Evolutionary conservation across 2,329 filamentous ascomycete genomes (phyloP).

Genomic region (Cladosporium sphaerospermum): DNA sequence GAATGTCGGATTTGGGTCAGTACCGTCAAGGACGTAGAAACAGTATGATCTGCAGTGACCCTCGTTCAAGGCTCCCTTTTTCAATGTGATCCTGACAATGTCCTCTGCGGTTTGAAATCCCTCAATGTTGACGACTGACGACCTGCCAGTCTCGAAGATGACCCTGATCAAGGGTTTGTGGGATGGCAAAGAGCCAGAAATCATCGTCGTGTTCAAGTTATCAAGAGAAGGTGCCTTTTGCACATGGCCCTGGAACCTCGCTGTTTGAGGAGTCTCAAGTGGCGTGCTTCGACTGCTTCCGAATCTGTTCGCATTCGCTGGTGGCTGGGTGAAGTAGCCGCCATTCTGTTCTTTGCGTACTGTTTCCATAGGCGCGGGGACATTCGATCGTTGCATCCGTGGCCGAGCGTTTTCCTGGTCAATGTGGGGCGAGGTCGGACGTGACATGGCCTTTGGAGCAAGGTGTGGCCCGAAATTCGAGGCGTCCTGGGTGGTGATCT

Average conservation of each 20-base stretch:
- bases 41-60: conserved; percentile 93
- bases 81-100: conserved; percentile 80
- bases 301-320: conserved; percentile 42
- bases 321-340: conserved; percentile 45
- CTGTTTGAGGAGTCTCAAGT: conserved; percentile 56
- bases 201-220: conserved; percentile 58
- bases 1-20: conserved; percentile 73
- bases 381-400: conserved; percentile 41
- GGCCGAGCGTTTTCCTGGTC: conserved; percentile 52
- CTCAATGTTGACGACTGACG: conserved; percentile 88
- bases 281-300: conserved; percentile 45
- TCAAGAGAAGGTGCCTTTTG: conserved; percentile 80
- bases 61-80: conserved; percentile 81
- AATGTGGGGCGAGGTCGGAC: conserved; percentile 64
- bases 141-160: conserved; percentile 84
- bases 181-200: conserved; percentile 64
- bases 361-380: conserved; percentile 50
- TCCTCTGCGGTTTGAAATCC: conserved; percentile 89
- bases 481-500: conserved; percentile 30
- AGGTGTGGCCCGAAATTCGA: conserved; percentile 35
- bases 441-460: conserved; percentile 52
- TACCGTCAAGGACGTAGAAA: conserved; percentile 85
- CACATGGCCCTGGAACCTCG: conserved; percentile 62
- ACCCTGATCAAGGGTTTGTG: conserved; percentile 88
- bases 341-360: conserved; percentile 44